These are phyloP conservation scores for Nicotiana attenuata DNA, from an alignment of 257 asterid species.

Conservation along the genomic window DNA sequence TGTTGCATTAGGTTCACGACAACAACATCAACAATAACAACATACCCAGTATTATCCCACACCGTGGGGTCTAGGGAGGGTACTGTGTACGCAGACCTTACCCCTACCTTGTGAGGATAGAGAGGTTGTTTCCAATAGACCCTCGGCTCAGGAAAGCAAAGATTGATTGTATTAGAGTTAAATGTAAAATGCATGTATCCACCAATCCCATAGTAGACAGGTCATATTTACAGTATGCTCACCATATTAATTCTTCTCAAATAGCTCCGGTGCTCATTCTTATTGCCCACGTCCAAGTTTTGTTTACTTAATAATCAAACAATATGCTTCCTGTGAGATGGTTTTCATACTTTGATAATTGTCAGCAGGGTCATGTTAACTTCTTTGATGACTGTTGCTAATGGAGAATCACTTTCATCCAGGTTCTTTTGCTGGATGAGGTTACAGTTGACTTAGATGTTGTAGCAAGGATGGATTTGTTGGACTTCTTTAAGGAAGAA, in stretches of 20 bases:
- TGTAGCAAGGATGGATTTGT: conserved; percentile 95
- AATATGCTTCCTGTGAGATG: background rate
- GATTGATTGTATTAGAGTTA: background rate
- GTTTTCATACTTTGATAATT: background rate
- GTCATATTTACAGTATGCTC: background rate
- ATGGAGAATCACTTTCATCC: conserved; percentile 11
- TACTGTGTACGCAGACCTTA: too few relatives aligned
- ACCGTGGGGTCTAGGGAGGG: too few relatives aligned
- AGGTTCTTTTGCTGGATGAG: conserved; percentile 97
- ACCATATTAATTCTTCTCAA: background rate
- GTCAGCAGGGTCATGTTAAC: background rate
- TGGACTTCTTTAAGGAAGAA: conserved; percentile 83
- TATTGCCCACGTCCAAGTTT: background rate
- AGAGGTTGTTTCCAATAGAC: too few relatives aligned
- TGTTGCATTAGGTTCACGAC: background rate
- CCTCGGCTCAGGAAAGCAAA: too few relatives aligned
- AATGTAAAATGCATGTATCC: background rate
- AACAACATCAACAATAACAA: too few relatives aligned
- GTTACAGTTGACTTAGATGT: conserved; percentile 96
- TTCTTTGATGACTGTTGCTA: conserved; percentile 1
- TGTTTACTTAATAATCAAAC: background rate
- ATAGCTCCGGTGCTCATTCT: background rate
- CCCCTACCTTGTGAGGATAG: too few relatives aligned
- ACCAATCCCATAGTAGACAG: background rate
- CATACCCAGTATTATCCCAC: too few relatives aligned